Evolutionary conservation across 2,329 filamentous ascomycete genomes (phyloP).

Genomic region (Xylaria sp.): DNA sequence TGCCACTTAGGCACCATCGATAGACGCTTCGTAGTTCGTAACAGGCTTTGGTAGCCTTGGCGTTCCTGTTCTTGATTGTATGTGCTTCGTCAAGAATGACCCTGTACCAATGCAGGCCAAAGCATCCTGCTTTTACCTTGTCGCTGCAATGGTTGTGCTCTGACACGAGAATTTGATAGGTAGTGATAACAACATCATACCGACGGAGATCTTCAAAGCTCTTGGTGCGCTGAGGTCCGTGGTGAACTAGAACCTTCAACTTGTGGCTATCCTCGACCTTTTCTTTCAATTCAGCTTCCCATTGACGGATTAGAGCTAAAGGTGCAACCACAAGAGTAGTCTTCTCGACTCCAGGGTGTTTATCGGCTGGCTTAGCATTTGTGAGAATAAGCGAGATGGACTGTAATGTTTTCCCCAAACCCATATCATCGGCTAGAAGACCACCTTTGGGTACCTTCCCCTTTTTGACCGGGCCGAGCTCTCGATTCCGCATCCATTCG

Average conservation of each 20-base stretch:
- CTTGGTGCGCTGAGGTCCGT: constrained; percentile 87
- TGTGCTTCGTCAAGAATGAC: constrained; percentile 97
- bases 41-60: constrained; percentile 92
- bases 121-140: constrained; percentile 79
- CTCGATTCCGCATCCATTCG: constrained; percentile 93
- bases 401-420: constrained; percentile 94
- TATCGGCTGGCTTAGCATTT: constrained; percentile 76
- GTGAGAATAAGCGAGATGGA: constrained; percentile 87
- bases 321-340: constrained; percentile 93
- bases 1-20: constrained; percentile 95
- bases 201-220: constrained; percentile 77
- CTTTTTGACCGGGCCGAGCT: constrained; percentile 85
- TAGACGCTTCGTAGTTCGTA: constrained; percentile 87
- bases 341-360: constrained; percentile 72
- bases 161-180: constrained; percentile 93
- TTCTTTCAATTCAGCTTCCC: constrained; percentile 91
- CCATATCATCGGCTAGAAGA: constrained; percentile 97
- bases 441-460: constrained; percentile 88
- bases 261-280: constrained; percentile 77
- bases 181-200: constrained; percentile 97
- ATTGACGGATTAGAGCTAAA: constrained; percentile 93
- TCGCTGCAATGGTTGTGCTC: constrained; percentile 80
- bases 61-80: constrained; percentile 97
- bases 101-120: constrained; percentile 93
- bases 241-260: constrained; percentile 87